phyloP scores from a whole-genome alignment of 2,329 filamentous ascomycete genomes.

The Sodiomyces alkalinus region DNA sequence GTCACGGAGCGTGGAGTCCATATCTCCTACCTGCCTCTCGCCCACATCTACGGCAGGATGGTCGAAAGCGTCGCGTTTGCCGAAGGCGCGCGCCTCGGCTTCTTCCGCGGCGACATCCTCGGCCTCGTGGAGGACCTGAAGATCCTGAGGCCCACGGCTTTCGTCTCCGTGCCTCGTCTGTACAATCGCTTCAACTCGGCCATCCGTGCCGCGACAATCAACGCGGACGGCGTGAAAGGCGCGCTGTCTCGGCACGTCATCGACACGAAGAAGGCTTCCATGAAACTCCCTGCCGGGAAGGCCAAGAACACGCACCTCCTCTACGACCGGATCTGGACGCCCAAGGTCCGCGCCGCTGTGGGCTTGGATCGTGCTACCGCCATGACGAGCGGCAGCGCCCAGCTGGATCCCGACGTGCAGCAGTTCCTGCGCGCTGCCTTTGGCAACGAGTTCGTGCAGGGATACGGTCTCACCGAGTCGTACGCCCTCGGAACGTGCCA shows the following conservation, averaged over 20 bases:
- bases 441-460: slow-evolving; percentile 65
- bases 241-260: slow-evolving; percentile 68
- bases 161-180: slow-evolving; percentile 80
- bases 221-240: slow-evolving; percentile 68
- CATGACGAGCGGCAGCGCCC: slow-evolving; percentile 81
- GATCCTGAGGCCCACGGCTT: slow-evolving; percentile 63
- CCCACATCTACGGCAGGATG: slow-evolving; percentile 85
- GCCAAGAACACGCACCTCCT: slow-evolving; percentile 67
- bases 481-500: slow-evolving; percentile 69
- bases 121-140: slow-evolving; percentile 87
- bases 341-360: slow-evolving; percentile 70
- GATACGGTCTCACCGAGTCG: slow-evolving; percentile 88
- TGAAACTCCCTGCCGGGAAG: slow-evolving; percentile 55
- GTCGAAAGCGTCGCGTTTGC: slow-evolving; percentile 63
- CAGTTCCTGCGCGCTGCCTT: slow-evolving; percentile 78
- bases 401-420: slow-evolving; percentile 77
- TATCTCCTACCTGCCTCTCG: slow-evolving; percentile 81
- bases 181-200: slow-evolving; percentile 82
- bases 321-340: slow-evolving; percentile 80
- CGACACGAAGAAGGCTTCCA: slow-evolving; percentile 60
- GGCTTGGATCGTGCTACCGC: slow-evolving; percentile 58
- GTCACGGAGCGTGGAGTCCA: slow-evolving; percentile 42
- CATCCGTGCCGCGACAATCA: slow-evolving; percentile 63
- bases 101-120: slow-evolving; percentile 83
- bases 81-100: slow-evolving; percentile 63